A percentile compares a stretch with the other conserved stretches of the same genome.
These are phyloP conservation scores for Phytophthora citricola DNA, from an alignment of 352 stramenopile species.

Conservation along the genomic window DNA sequence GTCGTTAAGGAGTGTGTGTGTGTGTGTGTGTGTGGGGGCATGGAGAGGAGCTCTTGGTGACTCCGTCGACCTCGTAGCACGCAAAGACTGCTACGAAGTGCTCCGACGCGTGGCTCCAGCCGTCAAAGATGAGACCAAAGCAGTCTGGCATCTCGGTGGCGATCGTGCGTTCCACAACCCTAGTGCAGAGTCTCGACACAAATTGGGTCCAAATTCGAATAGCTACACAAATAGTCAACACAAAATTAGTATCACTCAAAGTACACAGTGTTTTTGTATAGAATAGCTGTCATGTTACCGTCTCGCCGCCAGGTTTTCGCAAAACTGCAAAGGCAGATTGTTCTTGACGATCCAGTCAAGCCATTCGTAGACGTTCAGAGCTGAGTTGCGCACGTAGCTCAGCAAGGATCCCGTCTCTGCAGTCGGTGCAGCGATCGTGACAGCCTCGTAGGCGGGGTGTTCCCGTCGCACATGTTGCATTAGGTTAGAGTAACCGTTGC, in stretches of 20 bases:
- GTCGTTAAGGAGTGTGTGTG: not conserved
- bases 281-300: not conserved
- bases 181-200: not conserved
- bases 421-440: not conserved
- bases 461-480: slow-evolving; percentile 3
- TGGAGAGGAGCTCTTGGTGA: not conserved
- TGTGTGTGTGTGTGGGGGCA: too few relatives aligned
- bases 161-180: not conserved
- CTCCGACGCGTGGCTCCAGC: slow-evolving; percentile 11
- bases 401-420: slow-evolving; percentile 1
- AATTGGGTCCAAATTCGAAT: not conserved
- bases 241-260: not conserved
- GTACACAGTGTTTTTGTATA: not conserved
- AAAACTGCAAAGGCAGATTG: slow-evolving; percentile 4
- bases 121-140: not conserved
- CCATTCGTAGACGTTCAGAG: not conserved
- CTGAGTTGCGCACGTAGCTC: slow-evolving; percentile 4
- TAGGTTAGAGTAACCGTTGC: slow-evolving; percentile 10
- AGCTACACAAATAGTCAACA: not conserved
- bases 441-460: slow-evolving; percentile 7
- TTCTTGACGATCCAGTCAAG: slow-evolving; percentile 10
- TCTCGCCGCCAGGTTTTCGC: slow-evolving; percentile 3
- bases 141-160: not conserved
- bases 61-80: slow-evolving; percentile 3
- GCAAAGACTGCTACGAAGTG: slow-evolving; percentile 17